phyloP scores from a whole-genome alignment of 805 yeast species.

The Wickerhamomyces strasburgensis region DNA sequence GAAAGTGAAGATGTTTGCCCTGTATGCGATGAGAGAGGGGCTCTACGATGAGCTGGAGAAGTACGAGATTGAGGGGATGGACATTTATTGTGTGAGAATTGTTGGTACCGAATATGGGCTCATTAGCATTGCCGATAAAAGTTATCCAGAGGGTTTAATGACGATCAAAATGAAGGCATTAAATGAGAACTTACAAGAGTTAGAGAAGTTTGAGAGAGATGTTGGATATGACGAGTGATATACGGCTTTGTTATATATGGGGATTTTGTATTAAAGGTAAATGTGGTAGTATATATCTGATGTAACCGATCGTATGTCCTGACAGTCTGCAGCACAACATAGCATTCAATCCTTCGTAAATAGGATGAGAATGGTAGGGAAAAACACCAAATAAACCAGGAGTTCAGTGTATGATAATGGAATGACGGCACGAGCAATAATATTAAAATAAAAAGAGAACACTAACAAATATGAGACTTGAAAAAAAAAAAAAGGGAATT shows the following conservation, averaged over 20 bases:
- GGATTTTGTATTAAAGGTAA: too few relatives aligned
- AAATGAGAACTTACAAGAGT: constrained; percentile 12
- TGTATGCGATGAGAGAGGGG: constrained; percentile 12
- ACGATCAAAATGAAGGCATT: constrained; percentile 15
- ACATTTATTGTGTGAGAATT: constrained; percentile 6
- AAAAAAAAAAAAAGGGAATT: background rate
- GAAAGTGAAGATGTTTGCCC: constrained; percentile 19
- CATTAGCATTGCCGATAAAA: constrained; percentile 19
- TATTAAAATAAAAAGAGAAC: background rate
- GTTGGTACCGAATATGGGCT: constrained; percentile 18
- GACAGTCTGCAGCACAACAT: too few relatives aligned
- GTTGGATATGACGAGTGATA: constrained; percentile 1
- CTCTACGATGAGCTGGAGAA: constrained; percentile 4
- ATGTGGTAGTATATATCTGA: too few relatives aligned
- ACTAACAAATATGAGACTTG: background rate
- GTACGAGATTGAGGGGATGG: constrained; percentile 8
- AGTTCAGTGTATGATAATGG: background rate
- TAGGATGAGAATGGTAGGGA: background rate
- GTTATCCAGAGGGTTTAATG: constrained; percentile 22
- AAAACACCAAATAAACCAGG: background rate
- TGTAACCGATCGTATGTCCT: too few relatives aligned
- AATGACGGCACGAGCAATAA: constrained; percentile 1
- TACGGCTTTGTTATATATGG: too few relatives aligned
- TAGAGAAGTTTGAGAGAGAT: constrained; percentile 19
- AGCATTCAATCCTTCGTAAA: too few relatives aligned